phyloP scores from a whole-genome alignment of 169 alveolate species.

The Plasmodium malariae region DNA sequence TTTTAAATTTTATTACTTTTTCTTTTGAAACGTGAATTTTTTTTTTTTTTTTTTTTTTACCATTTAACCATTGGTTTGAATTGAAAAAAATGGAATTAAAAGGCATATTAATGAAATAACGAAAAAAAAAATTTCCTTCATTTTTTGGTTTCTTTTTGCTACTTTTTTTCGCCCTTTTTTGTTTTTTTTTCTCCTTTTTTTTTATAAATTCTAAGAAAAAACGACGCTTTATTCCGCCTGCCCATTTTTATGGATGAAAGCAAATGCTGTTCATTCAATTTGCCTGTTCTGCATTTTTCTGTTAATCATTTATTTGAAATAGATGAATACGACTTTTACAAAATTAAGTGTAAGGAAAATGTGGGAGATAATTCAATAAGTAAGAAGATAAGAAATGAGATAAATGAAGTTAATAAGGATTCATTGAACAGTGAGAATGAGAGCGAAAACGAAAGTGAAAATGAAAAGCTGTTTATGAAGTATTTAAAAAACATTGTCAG shows the following conservation, averaged over 20 bases:
- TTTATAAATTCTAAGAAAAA: no score
- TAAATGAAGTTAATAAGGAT: neutral
- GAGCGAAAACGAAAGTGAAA: slow-evolving; percentile 49
- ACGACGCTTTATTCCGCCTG: neutral
- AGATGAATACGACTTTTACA: slow-evolving; percentile 61
- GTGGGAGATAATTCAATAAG: neutral
- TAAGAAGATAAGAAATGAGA: neutral
- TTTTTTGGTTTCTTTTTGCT: slow-evolving; percentile 25
- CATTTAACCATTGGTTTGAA: no score
- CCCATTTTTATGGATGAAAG: slow-evolving; percentile 58
- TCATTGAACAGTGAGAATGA: neutral
- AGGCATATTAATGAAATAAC: no score
- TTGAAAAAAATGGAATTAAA: no score
- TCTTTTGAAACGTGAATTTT: no score
- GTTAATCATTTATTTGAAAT: slow-evolving; percentile 18
- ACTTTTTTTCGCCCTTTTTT: neutral
- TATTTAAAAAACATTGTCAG: slow-evolving; percentile 43
- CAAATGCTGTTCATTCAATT: slow-evolving; percentile 8
- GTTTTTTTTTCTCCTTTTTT: neutral
- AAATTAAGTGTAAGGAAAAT: slow-evolving; percentile 17
- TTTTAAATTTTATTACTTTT: no score
- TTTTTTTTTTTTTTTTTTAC: no score
- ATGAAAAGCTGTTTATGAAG: slow-evolving; percentile 59
- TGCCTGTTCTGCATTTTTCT: slow-evolving; percentile 67
- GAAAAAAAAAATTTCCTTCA: no score